These are phyloP conservation scores for Funneliformis geosporum DNA, from an alignment of 192 early-diverging fungal species.

Conservation along the genomic window DNA sequence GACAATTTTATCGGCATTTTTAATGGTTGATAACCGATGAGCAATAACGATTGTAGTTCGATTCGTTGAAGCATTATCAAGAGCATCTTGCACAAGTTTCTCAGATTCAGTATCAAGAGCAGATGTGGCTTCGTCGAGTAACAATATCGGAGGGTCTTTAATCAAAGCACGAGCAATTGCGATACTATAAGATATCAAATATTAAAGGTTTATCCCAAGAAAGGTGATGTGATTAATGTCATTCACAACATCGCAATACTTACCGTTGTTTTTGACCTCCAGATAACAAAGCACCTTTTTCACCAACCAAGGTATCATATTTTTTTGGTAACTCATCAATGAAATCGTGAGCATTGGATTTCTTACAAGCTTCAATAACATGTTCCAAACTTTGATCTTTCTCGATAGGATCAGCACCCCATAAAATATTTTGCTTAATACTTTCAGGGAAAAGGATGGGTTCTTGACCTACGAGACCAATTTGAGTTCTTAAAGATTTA, in stretches of 20 bases:
- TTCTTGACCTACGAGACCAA: constrained; percentile 91
- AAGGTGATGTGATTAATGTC: background rate
- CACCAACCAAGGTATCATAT: constrained; percentile 85
- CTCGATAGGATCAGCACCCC: constrained; percentile 54
- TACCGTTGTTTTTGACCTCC: constrained; percentile 54
- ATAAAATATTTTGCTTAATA: constrained; percentile 82
- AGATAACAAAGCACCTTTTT: constrained; percentile 52
- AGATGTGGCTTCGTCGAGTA: constrained; percentile 79
- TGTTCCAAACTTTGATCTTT: constrained; percentile 64
- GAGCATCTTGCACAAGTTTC: constrained; percentile 62
- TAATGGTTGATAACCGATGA: constrained; percentile 46
- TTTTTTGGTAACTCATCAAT: constrained; percentile 78
- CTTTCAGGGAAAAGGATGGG: constrained; percentile 82
- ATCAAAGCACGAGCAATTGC: constrained; percentile 78
- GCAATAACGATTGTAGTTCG: constrained; percentile 72
- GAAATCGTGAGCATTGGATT: constrained; percentile 81
- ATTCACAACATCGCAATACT: background rate
- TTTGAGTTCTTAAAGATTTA: constrained; percentile 77
- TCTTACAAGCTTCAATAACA: constrained; percentile 65
- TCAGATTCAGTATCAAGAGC: constrained; percentile 75
- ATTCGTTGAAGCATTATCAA: constrained; percentile 55
- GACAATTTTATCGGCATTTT: constrained; percentile 59
- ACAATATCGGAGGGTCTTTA: constrained; percentile 69
- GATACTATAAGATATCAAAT: background rate
- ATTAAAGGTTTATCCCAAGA: background rate